These are phyloP conservation scores for Pelagophyceae sp. DNA, from an alignment of 352 stramenopile species.

Conservation along the genomic window DNA sequence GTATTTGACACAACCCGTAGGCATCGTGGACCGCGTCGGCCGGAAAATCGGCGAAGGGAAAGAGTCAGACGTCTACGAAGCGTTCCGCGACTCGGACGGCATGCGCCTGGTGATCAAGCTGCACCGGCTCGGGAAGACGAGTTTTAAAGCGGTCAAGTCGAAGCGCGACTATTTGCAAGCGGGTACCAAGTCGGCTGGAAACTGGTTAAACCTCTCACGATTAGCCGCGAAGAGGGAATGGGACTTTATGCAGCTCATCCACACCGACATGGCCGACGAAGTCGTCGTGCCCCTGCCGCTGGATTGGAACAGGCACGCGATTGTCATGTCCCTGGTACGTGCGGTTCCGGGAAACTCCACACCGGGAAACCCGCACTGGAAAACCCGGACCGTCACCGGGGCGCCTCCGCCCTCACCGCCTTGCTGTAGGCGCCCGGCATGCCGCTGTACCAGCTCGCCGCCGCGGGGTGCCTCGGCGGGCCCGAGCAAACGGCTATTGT, in stretches of 20 bases:
- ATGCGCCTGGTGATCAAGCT: conserved; percentile 98
- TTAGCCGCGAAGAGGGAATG: conserved; percentile 96
- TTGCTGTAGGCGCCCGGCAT: conserved; percentile 88
- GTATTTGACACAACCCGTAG: no score
- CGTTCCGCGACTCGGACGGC: conserved; percentile 71
- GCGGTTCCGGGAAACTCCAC: no score
- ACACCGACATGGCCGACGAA: conserved; percentile 61
- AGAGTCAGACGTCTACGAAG: conserved; percentile 93
- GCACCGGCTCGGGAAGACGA: conserved; percentile 95
- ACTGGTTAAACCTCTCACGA: conserved; percentile 98
- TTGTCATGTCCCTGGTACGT: conserved; percentile 94
- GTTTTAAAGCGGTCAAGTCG: conserved; percentile 88
- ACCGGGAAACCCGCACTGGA: no score
- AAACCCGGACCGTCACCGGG: no score
- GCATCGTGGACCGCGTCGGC: conserved; percentile 45
- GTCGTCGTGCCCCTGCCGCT: conserved; percentile 95
- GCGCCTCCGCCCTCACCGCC: no score
- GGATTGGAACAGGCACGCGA: conserved; percentile 92
- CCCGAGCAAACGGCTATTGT: conserved; percentile 69
- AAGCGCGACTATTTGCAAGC: conserved; percentile 95
- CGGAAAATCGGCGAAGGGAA: conserved; percentile 94
- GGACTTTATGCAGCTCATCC: conserved; percentile 94
- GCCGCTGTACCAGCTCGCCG: conserved; percentile 86
- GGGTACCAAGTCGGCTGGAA: conserved; percentile 66
- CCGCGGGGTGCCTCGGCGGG: conserved; percentile 77